Evolutionary conservation across 116 monocot genomes (phyloP), one percentile per base, ranked within the genome.

Genomic region (Trichopus zeylanicus): DNA sequence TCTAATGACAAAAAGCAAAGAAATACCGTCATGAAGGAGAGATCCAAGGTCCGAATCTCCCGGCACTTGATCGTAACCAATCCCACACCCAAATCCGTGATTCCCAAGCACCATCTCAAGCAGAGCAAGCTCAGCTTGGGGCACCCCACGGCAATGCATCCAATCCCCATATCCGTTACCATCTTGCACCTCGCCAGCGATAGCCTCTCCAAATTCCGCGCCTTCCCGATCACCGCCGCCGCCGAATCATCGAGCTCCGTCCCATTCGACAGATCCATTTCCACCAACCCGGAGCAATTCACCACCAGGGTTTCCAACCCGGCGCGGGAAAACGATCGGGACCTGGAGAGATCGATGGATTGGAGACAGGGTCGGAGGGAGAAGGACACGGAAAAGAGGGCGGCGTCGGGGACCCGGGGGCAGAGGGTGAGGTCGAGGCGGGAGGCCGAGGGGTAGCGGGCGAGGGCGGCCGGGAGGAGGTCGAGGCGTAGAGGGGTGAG

Each of bases 101-200:
- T 58, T 12, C 73, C 73, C 9, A 84, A 31, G 64, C 92, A 92
- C 73, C 78, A 77, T n/a, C 71, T 87, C 68, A 92, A 71, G 46
- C 65, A 70, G 62, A 92, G 73, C 33, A 53, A 16, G 48, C 51
- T 72, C 47, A 92, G 56, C 31, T 65, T 63, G 9, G 62, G 35
- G 62, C 92, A 92, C 8, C 87, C 92, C 8, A 87, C 87, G 8
- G 92, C 92, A 48, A 92, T 67, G 67, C 81, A 78, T 6, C 73
- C 83, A 53, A 92, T 62, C 49, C 92, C 92, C 48, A 84, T 62
- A 46, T 92, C 92, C 19, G 81, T 81, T 28, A 92, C 48, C 61
- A 26, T 55, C 68, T 67, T 74, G 61, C 87, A 92, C 63, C 78
- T 61, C 26, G 68, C 59, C 65, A 92, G 58, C 63, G 60, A 65